These are phyloP conservation scores for Melampsora larici-populina DNA, from an alignment of 1,284 basidiomycete species.

Conservation along the genomic window DNA sequence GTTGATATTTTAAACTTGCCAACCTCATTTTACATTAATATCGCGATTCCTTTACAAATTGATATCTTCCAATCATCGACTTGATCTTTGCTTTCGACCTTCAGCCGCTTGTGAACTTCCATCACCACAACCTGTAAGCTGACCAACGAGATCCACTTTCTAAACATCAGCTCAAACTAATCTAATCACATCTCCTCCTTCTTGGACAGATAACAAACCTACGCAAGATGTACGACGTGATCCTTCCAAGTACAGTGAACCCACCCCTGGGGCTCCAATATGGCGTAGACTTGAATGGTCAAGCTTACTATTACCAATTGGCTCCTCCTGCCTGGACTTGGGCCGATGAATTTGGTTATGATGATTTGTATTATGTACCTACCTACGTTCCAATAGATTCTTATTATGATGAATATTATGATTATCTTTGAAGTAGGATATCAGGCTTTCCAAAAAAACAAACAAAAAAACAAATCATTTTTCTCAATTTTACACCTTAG, in stretches of 20 bases:
- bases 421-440: neutral
- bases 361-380: neutral
- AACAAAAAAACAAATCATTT: neutral
- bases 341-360: neutral
- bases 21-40: no score
- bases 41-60: no score
- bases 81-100: no score
- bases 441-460: neutral
- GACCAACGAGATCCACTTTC: no score
- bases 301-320: neutral
- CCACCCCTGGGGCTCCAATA: neutral
- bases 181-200: no score
- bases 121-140: no score
- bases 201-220: no score
- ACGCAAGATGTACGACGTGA: neutral
- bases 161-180: no score
- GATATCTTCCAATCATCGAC: no score
- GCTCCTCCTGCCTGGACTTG: slow-evolving; percentile 1
- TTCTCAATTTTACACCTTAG: neutral
- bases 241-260: neutral
- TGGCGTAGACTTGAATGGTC: neutral
- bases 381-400: neutral
- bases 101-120: no score
- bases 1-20: no score
- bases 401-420: neutral